Evolutionary conservation across 345 rosid species (phyloP).

Genomic region (Noccaea caerulescens): DNA sequence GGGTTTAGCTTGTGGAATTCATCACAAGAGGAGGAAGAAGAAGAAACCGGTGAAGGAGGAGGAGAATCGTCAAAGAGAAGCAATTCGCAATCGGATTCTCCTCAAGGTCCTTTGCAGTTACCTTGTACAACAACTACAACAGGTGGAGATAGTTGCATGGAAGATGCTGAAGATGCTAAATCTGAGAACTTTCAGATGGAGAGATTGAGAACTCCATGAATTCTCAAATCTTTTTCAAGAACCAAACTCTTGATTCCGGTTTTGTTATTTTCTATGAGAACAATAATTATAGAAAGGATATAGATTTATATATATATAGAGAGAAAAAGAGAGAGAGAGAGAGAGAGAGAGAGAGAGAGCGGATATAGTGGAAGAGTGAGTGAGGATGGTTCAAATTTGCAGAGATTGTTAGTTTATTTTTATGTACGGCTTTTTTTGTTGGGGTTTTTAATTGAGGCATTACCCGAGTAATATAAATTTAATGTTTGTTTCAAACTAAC

Average conservation of each 20-base stretch:
- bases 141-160: slow-evolving; percentile 73
- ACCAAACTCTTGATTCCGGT: slow-evolving; percentile 14
- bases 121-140: slow-evolving; percentile 47
- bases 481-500: neutral
- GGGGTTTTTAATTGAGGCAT: slow-evolving; percentile 19
- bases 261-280: slow-evolving; percentile 30
- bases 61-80: slow-evolving; percentile 60
- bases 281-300: slow-evolving; percentile 39
- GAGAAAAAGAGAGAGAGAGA: neutral
- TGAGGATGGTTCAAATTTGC: slow-evolving; percentile 33
- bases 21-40: slow-evolving; percentile 51
- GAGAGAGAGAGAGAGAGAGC: neutral
- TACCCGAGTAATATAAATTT: neutral
- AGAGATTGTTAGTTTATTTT: slow-evolving; percentile 17
- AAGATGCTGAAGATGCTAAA: slow-evolving; percentile 72
- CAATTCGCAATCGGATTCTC: slow-evolving; percentile 67
- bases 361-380: slow-evolving; percentile 21
- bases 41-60: slow-evolving; percentile 40
- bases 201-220: slow-evolving; percentile 52
- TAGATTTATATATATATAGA: slow-evolving; percentile 12
- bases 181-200: slow-evolving; percentile 59
- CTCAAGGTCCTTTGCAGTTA: slow-evolving; percentile 83
- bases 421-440: slow-evolving; percentile 19
- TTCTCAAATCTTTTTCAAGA: slow-evolving; percentile 55
- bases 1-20: slow-evolving; percentile 64